Base-by-base conservation (phyloP, 2,329 filamentous ascomycete genomes). In the Ophiostoma sp. region DNA sequence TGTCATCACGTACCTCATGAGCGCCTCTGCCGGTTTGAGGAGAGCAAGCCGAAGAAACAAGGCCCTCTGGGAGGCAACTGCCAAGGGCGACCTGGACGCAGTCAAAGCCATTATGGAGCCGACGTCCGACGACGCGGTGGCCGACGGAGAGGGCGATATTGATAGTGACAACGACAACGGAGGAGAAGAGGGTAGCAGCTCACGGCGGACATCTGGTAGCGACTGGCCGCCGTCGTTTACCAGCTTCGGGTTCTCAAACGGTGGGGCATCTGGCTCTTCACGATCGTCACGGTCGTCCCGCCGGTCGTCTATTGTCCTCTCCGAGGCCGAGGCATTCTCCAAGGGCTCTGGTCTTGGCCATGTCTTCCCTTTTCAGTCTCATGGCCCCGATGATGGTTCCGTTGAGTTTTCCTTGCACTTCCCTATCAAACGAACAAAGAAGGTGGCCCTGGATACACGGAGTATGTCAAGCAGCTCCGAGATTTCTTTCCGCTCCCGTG, bases 391-490 rank as follows among this genome's bases (percentile, higher is more conserved):
- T 25, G 66, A 68, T 6, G 50, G 50, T 9, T 3, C 57, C 1
- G 76, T 79, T 1, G 75, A 75, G 63, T 77, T 72, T 2, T 74
- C 78, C 9, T 78, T 82, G 3, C 71, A 79, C 1, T 76, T 78
- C 17, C 81, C 84, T 1, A 79, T 82, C 4, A 89, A 89, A 73
- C 88, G 87, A 77, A 83, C 88, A 48, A 97, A 96, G 81, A 93
- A 88, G 77, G 95, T 98, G 0, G 93, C 94, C 0, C 92, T 98
- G 92, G 94, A 97, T 79, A 92, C 92, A 19, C 87, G 94, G 76
- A 98, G 95, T 78, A 87, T 97, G 80, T 98, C 95, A 7, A 94
- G 91, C 76, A 92, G 92, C 55, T 98, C 95, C 0, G 92, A 91
- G 48, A 89, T 92, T 69, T 98, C 95, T 0, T 93, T 93, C 74